Evolutionary conservation across 2,329 filamentous ascomycete genomes (phyloP).

Genomic region (Nothopassalora personata): DNA sequence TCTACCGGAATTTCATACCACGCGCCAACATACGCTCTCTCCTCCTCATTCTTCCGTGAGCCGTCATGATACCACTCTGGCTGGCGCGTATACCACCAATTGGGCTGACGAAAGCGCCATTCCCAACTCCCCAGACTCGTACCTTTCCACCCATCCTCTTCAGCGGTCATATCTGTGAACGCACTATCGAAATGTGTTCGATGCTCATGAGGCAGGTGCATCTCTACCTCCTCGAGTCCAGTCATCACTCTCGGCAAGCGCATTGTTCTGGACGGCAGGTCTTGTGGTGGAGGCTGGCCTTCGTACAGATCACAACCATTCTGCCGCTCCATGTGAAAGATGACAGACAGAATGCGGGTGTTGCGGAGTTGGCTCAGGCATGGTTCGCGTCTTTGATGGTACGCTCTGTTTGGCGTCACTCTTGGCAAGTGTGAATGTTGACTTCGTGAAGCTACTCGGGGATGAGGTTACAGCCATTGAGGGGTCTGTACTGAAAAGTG

Average conservation of each 20-base stretch:
- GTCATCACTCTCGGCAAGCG: neutral
- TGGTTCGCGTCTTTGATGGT: neutral
- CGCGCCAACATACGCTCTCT: no score
- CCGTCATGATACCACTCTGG: no score
- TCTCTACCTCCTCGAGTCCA: neutral
- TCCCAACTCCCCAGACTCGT: no score
- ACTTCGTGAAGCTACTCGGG: neutral
- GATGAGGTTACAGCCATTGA: neutral
- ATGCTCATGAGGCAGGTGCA: no score
- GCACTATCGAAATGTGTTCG: no score
- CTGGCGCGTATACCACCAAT: no score
- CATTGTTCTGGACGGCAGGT: neutral
- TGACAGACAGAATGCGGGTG: neutral
- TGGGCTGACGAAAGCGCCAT: no score
- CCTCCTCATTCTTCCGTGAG: no score
- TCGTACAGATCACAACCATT: neutral
- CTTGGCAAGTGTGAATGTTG: neutral
- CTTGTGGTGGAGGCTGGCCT: neutral
- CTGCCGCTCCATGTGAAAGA: neutral
- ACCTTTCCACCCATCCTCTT: no score
- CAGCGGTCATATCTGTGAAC: no score
- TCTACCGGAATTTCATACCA: no score
- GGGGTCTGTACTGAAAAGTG: neutral
- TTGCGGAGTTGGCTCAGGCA: neutral
- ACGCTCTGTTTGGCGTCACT: neutral